Evolutionary conservation across 2,329 filamentous ascomycete species (phyloP).

Genomic region (Aspergillus nomiae): DNA sequence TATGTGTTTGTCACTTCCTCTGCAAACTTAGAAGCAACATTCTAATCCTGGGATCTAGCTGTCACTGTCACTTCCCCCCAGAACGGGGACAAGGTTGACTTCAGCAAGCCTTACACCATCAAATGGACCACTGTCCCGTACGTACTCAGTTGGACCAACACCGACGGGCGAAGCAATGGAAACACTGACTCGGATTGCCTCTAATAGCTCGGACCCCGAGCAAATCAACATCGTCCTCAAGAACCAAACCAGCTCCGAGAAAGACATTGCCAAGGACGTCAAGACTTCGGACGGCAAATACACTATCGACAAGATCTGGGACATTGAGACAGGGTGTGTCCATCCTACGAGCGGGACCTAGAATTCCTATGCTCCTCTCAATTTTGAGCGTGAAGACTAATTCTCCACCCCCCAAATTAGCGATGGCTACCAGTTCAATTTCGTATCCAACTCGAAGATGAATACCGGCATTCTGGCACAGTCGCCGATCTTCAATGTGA

Average conservation of each 20-base stretch:
- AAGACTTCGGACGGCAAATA: constrained; percentile 39
- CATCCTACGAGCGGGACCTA: background rate
- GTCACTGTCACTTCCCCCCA: constrained; percentile 38
- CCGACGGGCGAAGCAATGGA: background rate
- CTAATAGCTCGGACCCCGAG: constrained; percentile 41
- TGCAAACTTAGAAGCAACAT: background rate
- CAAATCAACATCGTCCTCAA: constrained; percentile 46
- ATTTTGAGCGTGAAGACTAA: constrained; percentile 6
- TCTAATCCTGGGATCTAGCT: constrained; percentile 18
- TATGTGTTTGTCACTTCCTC: constrained; percentile 14
- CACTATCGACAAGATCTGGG: constrained; percentile 35
- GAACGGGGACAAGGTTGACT: constrained; percentile 36
- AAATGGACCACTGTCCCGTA: constrained; percentile 43
- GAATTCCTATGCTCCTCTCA: background rate
- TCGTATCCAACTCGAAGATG: constrained; percentile 33
- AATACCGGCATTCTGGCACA: constrained; percentile 48
- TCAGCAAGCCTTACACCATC: constrained; percentile 40
- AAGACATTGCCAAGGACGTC: constrained; percentile 37
- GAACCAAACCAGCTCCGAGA: constrained; percentile 39
- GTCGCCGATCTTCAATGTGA: constrained; percentile 33
- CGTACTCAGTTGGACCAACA: constrained; percentile 1
- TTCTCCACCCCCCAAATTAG: constrained; percentile 17
- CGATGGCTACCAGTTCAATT: constrained; percentile 46
- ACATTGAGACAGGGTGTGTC: constrained; percentile 27
- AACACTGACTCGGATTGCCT: constrained; percentile 2